phyloP scores from a whole-genome alignment of 78 protist genomes.

The Salpingoeca rosetta region DNA sequence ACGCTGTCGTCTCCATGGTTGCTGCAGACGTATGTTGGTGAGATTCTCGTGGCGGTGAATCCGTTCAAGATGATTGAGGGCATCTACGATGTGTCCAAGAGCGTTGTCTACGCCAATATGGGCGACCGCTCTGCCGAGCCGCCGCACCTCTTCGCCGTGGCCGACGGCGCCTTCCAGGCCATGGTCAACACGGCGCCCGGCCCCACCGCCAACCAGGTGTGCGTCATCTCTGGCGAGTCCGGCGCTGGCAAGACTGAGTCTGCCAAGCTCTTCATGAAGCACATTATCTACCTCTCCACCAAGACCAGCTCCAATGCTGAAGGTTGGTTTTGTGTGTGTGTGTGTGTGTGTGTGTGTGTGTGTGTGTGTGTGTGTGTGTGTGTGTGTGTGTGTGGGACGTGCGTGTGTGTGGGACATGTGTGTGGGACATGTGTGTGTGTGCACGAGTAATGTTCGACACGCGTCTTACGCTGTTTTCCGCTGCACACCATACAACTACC shows the following conservation, averaged over 20 bases:
- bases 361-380: too few species aligned
- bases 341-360: too few species aligned
- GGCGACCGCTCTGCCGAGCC: not conserved
- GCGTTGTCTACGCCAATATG: not conserved
- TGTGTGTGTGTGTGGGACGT: too few species aligned
- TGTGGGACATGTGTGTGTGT: too few species aligned
- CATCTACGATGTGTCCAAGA: not conserved
- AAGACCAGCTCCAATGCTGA: not conserved
- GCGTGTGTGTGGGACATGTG: too few species aligned
- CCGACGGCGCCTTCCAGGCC: not conserved
- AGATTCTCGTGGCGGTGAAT: slow-evolving; percentile 40
- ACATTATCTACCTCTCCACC: not conserved
- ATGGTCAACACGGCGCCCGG: not conserved
- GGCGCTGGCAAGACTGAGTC: slow-evolving; percentile 96
- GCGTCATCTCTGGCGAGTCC: slow-evolving; percentile 74
- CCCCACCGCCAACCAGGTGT: not conserved
- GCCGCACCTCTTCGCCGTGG: not conserved
- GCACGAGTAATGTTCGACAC: too few species aligned
- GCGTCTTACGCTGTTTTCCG: too few species aligned
- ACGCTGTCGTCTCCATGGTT: too few species aligned
- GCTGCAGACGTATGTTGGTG: too few species aligned
- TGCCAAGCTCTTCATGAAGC: slow-evolving; percentile 75
- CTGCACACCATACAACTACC: too few species aligned
- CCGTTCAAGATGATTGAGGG: slow-evolving; percentile 17
- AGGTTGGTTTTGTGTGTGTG: not conserved